phyloP scores from a whole-genome alignment of 2,329 filamentous ascomycete species.

The Cryoendolithus antarcticus region DNA sequence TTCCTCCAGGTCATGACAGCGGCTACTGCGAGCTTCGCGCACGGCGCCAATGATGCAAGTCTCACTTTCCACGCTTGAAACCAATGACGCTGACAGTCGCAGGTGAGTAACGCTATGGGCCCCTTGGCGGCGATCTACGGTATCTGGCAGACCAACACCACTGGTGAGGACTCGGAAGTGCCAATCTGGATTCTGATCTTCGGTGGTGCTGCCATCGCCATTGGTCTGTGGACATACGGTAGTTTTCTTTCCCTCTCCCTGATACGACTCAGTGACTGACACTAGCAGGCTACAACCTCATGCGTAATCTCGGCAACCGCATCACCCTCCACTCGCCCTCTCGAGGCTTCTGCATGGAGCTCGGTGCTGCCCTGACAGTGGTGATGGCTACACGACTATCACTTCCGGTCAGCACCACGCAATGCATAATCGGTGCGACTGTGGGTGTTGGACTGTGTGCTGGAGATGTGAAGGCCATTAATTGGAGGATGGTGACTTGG shows the following conservation, averaged over 20 bases:
- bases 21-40: constrained; percentile 57
- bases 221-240: constrained; percentile 44
- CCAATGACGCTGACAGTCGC: no score
- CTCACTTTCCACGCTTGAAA: no score
- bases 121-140: constrained; percentile 49
- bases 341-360: constrained; percentile 45
- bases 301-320: constrained; percentile 47
- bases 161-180: constrained; percentile 36
- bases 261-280: no score
- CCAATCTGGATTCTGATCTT: constrained; percentile 48
- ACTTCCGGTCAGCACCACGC: constrained; percentile 49
- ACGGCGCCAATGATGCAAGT: constrained; percentile 59
- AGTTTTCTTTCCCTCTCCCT: no score
- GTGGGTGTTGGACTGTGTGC: constrained; percentile 49
- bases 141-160: constrained; percentile 38
- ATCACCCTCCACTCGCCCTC: constrained; percentile 47
- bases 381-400: constrained; percentile 49
- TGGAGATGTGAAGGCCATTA: constrained; percentile 43
- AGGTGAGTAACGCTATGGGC: constrained; percentile 45
- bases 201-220: constrained; percentile 37
- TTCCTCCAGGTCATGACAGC: constrained; percentile 54
- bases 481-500: constrained; percentile 49
- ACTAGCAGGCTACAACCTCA: constrained; percentile 28
- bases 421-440: constrained; percentile 48
- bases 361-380: constrained; percentile 46